phyloP scores from a whole-genome alignment of 331 rosid genomes.

The Saraca asoca region DNA sequence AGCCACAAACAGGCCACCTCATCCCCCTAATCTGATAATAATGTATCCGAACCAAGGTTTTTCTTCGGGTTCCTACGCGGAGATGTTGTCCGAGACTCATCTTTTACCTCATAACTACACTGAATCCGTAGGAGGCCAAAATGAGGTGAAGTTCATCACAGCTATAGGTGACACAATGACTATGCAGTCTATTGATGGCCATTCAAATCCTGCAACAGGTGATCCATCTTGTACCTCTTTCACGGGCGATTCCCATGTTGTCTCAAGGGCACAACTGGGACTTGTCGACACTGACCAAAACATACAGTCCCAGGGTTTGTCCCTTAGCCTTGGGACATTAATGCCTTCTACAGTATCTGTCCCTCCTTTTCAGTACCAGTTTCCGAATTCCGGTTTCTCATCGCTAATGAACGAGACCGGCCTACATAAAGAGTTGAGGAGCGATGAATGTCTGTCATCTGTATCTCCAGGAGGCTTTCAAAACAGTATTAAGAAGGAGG shows the following conservation, averaged over 20 bases:
- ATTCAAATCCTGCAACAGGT: slow-evolving; percentile 37
- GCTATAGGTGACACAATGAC: slow-evolving; percentile 43
- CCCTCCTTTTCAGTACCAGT: slow-evolving; percentile 58
- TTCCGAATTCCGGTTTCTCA: slow-evolving; percentile 46
- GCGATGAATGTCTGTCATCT: slow-evolving; percentile 53
- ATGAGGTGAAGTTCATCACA: slow-evolving; percentile 66
- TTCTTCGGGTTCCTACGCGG: slow-evolving; percentile 61
- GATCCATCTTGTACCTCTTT: slow-evolving; percentile 41
- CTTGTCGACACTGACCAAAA: slow-evolving; percentile 47
- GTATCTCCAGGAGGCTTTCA: slow-evolving; percentile 45
- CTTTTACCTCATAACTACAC: slow-evolving; percentile 50
- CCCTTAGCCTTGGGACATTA: slow-evolving; percentile 79
- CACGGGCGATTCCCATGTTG: slow-evolving; percentile 37
- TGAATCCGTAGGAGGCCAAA: slow-evolving; percentile 55
- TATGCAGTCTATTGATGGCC: slow-evolving; percentile 44
- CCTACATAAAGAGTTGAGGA: slow-evolving; percentile 41
- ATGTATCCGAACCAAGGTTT: slow-evolving; percentile 67
- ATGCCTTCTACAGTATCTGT: slow-evolving; percentile 48
- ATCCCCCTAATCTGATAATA: slow-evolving; percentile 48
- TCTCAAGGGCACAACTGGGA: slow-evolving; percentile 44
- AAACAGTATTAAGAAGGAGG: slow-evolving; percentile 48
- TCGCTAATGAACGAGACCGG: slow-evolving; percentile 48
- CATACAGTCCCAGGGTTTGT: slow-evolving; percentile 69
- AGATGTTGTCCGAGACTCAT: slow-evolving; percentile 49
- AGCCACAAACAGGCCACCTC: slow-evolving; percentile 31